Conservation (phyloP, 139 green algal species). For the Pseudopediastrum boryanum region DNA sequence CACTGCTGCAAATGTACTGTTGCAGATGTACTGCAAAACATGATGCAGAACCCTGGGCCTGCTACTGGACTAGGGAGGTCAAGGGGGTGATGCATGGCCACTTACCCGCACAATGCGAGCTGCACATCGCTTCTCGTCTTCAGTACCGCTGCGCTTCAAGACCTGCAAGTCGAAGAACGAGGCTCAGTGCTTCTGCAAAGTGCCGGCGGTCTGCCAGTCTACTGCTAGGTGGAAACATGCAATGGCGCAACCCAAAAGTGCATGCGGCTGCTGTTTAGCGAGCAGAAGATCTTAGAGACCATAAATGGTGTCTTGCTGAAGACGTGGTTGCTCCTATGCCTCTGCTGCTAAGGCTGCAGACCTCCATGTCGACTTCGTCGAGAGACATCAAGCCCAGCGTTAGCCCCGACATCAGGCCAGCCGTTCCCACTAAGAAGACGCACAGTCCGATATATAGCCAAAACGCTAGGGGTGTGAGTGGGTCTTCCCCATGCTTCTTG, state of each 20-base stretch:
- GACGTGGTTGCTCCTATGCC: background rate
- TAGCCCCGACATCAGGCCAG: constrained; percentile 76
- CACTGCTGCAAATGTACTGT: no score
- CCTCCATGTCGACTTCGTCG: constrained; percentile 71
- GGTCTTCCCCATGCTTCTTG: no score
- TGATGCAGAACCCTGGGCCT: no score
- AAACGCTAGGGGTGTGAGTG: no score
- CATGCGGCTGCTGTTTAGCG: background rate
- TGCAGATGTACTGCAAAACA: no score
- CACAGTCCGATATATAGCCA: constrained; percentile 4
- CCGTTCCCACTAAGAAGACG: constrained; percentile 44
- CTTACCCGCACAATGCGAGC: constrained; percentile 26
- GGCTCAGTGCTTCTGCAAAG: constrained; percentile 36
- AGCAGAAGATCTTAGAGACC: constrained; percentile 1
- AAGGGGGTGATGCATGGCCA: no score
- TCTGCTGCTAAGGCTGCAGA: constrained; percentile 5
- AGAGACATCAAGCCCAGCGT: constrained; percentile 80
- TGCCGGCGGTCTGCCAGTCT: background rate
- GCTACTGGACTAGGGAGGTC: no score
- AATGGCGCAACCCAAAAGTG: no score
- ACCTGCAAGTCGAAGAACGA: constrained; percentile 8
- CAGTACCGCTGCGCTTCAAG: constrained; percentile 34
- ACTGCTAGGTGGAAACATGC: background rate
- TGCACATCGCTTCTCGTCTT: constrained; percentile 25
- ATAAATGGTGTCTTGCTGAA: background rate